Evolutionary conservation across 2,329 filamentous ascomycete genomes (phyloP).

Genomic region (Cyanodermella asteris): DNA sequence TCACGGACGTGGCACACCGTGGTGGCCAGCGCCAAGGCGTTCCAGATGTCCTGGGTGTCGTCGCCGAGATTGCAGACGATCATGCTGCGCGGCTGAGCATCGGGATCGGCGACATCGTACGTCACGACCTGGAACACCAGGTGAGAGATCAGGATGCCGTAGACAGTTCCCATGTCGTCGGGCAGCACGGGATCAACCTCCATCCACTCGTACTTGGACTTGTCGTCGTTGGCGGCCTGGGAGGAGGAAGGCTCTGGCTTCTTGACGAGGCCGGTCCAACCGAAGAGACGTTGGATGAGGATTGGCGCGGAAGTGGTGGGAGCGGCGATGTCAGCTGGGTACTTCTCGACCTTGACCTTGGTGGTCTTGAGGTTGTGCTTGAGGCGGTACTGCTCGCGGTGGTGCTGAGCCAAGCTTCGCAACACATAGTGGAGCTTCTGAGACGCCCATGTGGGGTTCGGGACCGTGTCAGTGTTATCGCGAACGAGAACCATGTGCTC

Average conservation of each 20-base stretch:
- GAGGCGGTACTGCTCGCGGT: too few relatives aligned
- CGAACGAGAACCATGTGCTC: slow-evolving; percentile 28
- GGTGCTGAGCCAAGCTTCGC: too few relatives aligned
- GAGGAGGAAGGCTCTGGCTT: not conserved
- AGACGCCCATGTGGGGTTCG: too few relatives aligned
- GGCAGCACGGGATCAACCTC: slow-evolving; percentile 4
- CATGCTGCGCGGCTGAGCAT: slow-evolving; percentile 17
- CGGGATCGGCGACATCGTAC: slow-evolving; percentile 19
- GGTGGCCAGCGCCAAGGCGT: slow-evolving; percentile 32
- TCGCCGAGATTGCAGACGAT: slow-evolving; percentile 31
- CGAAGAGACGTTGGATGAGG: too few relatives aligned
- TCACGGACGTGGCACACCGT: too few relatives aligned
- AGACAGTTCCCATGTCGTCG: slow-evolving; percentile 23
- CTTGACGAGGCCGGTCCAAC: too few relatives aligned
- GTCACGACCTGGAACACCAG: slow-evolving; percentile 30
- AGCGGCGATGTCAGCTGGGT: too few relatives aligned
- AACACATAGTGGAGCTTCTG: too few relatives aligned
- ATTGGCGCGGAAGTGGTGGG: too few relatives aligned
- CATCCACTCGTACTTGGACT: slow-evolving; percentile 3
- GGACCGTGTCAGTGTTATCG: slow-evolving; percentile 14
- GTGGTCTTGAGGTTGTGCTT: too few relatives aligned
- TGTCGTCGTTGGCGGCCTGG: not conserved
- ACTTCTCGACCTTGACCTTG: too few relatives aligned
- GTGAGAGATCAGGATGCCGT: slow-evolving; percentile 29
- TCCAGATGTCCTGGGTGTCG: slow-evolving; percentile 35